A percentile compares a stretch with the other conserved stretches of the same genome.
phyloP scores from a whole-genome alignment of 805 yeast species.

The Candida xyloterini region DNA sequence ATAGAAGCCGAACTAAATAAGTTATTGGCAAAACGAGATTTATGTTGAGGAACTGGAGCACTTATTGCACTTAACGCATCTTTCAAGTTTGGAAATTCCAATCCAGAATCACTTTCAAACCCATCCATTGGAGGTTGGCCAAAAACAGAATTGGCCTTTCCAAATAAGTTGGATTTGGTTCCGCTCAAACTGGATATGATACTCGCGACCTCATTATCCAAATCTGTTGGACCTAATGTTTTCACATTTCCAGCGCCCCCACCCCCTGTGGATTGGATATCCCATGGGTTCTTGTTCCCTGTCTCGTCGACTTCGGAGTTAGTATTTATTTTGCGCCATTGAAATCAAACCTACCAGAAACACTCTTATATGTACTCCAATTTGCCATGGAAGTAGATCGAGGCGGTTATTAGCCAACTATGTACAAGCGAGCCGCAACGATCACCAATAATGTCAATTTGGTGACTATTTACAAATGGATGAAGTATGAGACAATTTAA shows the following conservation, averaged over 20 bases:
- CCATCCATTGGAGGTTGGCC: constrained; percentile 22
- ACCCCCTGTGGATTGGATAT: constrained; percentile 22
- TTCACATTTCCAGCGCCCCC: constrained; percentile 21
- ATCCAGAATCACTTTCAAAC: constrained; percentile 31
- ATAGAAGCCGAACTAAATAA: constrained; percentile 60
- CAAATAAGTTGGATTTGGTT: constrained; percentile 22
- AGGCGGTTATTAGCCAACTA: constrained; percentile 8
- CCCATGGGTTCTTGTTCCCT: constrained; percentile 30
- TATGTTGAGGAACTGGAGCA: constrained; percentile 32
- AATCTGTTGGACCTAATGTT: constrained; percentile 17
- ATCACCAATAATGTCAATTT: constrained; percentile 7
- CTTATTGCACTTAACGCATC: constrained; percentile 34
- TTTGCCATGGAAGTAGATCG: constrained; percentile 15
- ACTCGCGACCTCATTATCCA: constrained; percentile 32
- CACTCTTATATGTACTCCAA: constrained; percentile 25
- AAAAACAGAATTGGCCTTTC: constrained; percentile 27
- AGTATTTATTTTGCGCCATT: constrained; percentile 3
- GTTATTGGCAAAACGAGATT: constrained; percentile 35
- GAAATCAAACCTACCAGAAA: constrained; percentile 21
- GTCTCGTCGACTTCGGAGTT: constrained; percentile 27
- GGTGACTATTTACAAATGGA: constrained; percentile 12
- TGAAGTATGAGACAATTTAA: constrained; percentile 4
- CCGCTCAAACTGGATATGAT: constrained; percentile 33
- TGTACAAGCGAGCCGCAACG: constrained; percentile 14
- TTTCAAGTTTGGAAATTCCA: constrained; percentile 28